These are phyloP conservation scores for Magnusiomyces suaveolens DNA, from an alignment of 1,139 yeast genomes.

Conservation along the genomic window DNA sequence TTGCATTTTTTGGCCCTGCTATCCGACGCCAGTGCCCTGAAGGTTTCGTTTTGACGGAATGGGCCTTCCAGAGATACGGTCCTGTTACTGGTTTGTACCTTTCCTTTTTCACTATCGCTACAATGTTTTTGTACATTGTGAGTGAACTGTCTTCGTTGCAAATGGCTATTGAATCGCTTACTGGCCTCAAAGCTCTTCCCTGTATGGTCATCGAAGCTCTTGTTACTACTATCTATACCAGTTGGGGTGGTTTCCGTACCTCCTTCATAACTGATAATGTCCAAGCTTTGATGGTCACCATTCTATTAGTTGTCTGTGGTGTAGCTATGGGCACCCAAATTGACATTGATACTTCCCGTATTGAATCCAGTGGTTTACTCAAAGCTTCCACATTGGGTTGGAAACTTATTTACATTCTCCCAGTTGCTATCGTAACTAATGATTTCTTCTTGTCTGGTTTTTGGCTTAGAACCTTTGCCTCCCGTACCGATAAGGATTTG, in stretches of 20 bases:
- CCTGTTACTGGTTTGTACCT: conserved; percentile 59
- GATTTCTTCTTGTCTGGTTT: conserved; percentile 87
- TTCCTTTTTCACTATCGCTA: conserved; percentile 72
- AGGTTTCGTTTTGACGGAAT: conserved; percentile 89
- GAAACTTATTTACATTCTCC: conserved; percentile 77
- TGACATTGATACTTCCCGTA: conserved; percentile 51
- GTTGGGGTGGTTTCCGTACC: conserved; percentile 82
- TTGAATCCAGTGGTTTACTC: conserved; percentile 58
- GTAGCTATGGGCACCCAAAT: conserved; percentile 75
- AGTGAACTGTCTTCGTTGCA: conserved; percentile 78
- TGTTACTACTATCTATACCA: conserved; percentile 78
- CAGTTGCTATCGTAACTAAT: conserved; percentile 80
- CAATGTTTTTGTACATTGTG: conserved; percentile 80
- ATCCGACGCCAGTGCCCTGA: conserved; percentile 74
- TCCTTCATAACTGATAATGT: conserved; percentile 82
- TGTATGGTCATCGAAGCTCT: conserved; percentile 79
- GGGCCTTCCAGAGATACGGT: conserved; percentile 83
- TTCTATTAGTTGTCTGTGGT: conserved; percentile 59
- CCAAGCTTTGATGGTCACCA: conserved; percentile 67
- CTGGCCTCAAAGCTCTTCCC: conserved; percentile 71
- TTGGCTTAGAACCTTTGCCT: conserved; percentile 91
- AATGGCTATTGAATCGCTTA: conserved; percentile 63
- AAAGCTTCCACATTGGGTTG: conserved; percentile 68
- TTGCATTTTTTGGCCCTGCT: conserved; percentile 73
- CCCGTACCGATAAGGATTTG: conserved; percentile 66